Evolutionary conservation across 192 early-diverging fungal genomes (phyloP).

Genomic region (Irineochytrium annulatum): DNA sequence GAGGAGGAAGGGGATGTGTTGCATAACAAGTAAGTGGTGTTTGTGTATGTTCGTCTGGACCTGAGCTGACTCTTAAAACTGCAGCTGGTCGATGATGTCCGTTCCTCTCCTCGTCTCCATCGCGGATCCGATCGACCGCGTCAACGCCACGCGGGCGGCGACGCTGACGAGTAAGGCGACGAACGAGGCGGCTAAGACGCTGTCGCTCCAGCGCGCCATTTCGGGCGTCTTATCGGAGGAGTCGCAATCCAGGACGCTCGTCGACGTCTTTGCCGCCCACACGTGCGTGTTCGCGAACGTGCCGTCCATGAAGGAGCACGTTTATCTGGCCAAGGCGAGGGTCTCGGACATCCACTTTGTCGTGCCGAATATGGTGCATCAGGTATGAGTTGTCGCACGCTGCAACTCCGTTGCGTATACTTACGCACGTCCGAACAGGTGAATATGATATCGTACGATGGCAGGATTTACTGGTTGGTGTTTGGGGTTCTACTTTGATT

Average conservation of each 20-base stretch:
- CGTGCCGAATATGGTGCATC: background rate
- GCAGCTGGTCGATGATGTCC: background rate
- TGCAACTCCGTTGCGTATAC: too few relatives aligned
- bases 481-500: background rate
- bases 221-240: background rate
- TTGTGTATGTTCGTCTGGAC: too few relatives aligned
- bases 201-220: background rate
- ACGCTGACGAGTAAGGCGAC: background rate
- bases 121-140: background rate
- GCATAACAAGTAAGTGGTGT: background rate
- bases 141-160: background rate
- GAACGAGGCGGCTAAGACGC: background rate
- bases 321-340: background rate
- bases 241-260: background rate
- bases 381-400: too few relatives aligned
- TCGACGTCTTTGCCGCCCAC: background rate
- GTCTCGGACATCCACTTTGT: background rate
- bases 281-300: background rate
- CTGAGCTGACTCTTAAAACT: background rate
- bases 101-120: background rate
- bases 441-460: background rate
- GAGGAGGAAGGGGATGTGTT: background rate
- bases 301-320: background rate
- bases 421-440: too few relatives aligned
- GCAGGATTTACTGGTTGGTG: conserved; percentile 1